Conservation (phyloP, 176 grass and related monocot genomes). For the Tuctoria greenei region DNA sequence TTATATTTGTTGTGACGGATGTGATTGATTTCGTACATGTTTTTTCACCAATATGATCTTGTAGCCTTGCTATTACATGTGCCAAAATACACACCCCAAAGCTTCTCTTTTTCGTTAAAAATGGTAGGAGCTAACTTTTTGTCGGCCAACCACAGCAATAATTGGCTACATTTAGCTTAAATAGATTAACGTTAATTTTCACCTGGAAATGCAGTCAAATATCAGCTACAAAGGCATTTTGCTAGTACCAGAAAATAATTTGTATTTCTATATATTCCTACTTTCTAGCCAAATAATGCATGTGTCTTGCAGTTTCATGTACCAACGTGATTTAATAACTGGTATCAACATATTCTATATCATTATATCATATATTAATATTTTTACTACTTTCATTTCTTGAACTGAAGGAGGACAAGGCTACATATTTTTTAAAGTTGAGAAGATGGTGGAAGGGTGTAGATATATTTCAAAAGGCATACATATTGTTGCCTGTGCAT, state of each 20-base stretch:
- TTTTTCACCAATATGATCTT: not conserved
- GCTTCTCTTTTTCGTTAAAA: not conserved
- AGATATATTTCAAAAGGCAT: conserved; percentile 79
- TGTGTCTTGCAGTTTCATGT: not conserved
- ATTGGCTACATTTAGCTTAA: not conserved
- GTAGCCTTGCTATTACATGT: not conserved
- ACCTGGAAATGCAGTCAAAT: not conserved
- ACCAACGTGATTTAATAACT: not conserved
- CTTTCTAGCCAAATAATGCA: not conserved
- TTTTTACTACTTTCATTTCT: conserved; percentile 14
- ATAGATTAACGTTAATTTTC: not conserved
- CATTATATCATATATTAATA: not conserved
- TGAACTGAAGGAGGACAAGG: conserved; percentile 59
- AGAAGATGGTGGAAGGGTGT: conserved; percentile 98
- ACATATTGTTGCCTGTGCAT: conserved; percentile 85
- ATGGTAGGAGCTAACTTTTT: not conserved
- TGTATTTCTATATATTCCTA: not conserved
- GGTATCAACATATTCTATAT: not conserved
- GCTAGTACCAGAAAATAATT: not conserved
- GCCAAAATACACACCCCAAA: not conserved
- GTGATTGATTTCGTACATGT: not conserved
- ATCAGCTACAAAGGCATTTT: not conserved
- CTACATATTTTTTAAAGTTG: conserved; percentile 64
- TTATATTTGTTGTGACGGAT: not conserved
- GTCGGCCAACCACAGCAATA: not conserved